phyloP scores from a whole-genome alignment of 768 basidiomycete genomes.

The Mycena amicta region DNA sequence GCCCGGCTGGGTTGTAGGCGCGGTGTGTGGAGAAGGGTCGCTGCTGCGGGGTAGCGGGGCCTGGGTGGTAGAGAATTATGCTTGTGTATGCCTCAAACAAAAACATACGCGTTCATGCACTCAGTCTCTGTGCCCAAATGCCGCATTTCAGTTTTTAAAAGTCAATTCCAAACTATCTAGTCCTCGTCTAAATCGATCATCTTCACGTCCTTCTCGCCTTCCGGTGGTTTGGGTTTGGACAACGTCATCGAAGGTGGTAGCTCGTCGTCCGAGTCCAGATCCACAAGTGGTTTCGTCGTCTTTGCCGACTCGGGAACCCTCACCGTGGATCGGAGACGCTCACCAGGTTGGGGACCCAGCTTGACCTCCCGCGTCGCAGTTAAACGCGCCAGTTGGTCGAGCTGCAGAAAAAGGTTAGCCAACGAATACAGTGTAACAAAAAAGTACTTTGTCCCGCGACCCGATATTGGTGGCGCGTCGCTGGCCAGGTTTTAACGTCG shows the following conservation, averaged over 20 bases:
- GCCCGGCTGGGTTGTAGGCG: constrained; percentile 6
- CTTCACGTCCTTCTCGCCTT: constrained; percentile 18
- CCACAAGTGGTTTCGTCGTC: constrained; percentile 20
- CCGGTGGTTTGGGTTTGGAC: constrained; percentile 2
- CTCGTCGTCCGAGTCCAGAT: constrained; percentile 35
- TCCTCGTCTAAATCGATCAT: constrained; percentile 52
- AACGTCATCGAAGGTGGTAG: constrained; percentile 20
- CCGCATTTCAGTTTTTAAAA: too few relatives aligned
- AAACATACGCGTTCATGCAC: constrained; percentile 23
- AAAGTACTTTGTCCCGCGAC: constrained; percentile 59
- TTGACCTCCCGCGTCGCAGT: constrained; percentile 52
- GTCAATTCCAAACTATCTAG: neutral
- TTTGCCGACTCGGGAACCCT: constrained; percentile 37
- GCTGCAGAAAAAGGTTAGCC: constrained; percentile 34
- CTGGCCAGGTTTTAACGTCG: constrained; percentile 57
- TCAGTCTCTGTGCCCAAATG: too few relatives aligned
- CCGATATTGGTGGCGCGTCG: constrained; percentile 41
- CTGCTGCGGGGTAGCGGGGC: neutral
- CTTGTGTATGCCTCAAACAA: constrained; percentile 22
- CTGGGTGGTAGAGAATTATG: constrained; percentile 18
- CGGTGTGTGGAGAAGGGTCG: neutral
- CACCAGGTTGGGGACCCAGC: constrained; percentile 67
- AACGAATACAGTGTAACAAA: neutral
- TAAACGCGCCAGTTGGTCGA: constrained; percentile 56
- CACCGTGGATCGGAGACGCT: constrained; percentile 65